These are phyloP conservation scores for Mycena citricolor DNA, from an alignment of 1,284 basidiomycete species.

Conservation along the genomic window DNA sequence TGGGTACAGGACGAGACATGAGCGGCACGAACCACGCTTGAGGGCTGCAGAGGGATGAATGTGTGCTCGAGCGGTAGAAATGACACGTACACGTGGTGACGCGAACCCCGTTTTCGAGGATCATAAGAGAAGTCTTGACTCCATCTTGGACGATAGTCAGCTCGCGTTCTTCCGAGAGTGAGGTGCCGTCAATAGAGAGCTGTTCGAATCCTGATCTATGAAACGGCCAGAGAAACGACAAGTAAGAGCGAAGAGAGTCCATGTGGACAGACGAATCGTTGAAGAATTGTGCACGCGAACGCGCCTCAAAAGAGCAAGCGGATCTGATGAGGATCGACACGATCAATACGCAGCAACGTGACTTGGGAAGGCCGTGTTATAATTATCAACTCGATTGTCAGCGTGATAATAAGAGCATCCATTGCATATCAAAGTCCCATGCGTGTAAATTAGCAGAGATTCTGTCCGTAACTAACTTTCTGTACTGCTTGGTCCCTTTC, in stretches of 20 bases:
- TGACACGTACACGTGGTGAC: slow-evolving; percentile 7
- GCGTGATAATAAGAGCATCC: too few species aligned
- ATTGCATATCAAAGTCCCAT: too few species aligned
- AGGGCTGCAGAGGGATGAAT: slow-evolving; percentile 1
- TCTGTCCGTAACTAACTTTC: too few species aligned
- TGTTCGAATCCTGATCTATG: slow-evolving; percentile 7
- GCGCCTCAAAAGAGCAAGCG: too few species aligned
- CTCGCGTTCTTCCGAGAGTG: slow-evolving; percentile 1
- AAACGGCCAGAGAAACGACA: slow-evolving; percentile 14
- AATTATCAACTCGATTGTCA: too few species aligned
- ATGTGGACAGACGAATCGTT: too few species aligned
- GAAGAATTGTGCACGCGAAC: too few species aligned
- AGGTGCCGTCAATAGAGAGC: slow-evolving; percentile 7
- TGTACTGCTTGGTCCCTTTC: too few species aligned
- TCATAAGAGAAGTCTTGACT: slow-evolving; percentile 5
- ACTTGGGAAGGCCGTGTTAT: too few species aligned
- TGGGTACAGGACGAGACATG: background rate
- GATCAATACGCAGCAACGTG: too few species aligned
- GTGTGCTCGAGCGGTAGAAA: background rate
- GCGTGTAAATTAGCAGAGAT: too few species aligned
- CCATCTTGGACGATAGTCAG: slow-evolving; percentile 14
- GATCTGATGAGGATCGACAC: too few species aligned
- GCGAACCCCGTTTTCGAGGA: slow-evolving; percentile 14
- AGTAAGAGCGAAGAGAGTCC: slow-evolving; percentile 14
- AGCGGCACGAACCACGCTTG: slow-evolving; percentile 6